Conservation (phyloP, 2,329 filamentous ascomycete genomes). For the Cladosporium sp. region DNA sequence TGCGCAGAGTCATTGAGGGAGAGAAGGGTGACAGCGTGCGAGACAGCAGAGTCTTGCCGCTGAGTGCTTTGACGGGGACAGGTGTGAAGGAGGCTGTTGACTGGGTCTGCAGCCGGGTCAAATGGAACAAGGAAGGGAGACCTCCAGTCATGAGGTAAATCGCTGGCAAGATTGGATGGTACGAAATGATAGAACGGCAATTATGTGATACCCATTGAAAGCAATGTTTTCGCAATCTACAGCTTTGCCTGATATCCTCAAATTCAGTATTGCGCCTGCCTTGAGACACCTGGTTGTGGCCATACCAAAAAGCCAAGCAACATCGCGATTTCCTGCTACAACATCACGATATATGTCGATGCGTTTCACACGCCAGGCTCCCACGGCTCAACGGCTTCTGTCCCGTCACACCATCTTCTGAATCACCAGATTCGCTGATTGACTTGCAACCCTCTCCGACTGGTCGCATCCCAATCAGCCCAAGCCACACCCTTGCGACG, state of each 20-base stretch:
- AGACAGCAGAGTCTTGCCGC: conserved; percentile 86
- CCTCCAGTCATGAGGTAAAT: conserved; percentile 87
- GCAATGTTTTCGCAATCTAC: neutral
- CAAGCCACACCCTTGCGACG: conserved; percentile 17
- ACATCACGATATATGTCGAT: neutral
- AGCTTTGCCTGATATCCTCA: neutral
- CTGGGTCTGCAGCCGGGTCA: conserved; percentile 87
- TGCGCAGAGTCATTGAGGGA: conserved; percentile 93
- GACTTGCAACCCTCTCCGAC: neutral
- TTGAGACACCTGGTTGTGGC: neutral
- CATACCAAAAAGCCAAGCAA: neutral
- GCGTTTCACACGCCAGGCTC: neutral
- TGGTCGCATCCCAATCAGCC: neutral
- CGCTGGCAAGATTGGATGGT: neutral
- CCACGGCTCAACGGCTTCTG: neutral
- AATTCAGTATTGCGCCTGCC: neutral
- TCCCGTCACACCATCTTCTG: neutral
- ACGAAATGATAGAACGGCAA: neutral
- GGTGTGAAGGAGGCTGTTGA: conserved; percentile 96
- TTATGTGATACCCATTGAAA: conserved; percentile 5
- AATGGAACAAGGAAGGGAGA: conserved; percentile 93
- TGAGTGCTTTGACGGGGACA: conserved; percentile 80
- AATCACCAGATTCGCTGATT: neutral
- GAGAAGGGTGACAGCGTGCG: conserved; percentile 83
- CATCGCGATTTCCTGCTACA: neutral